Evolutionary conservation across 1,139 yeast genomes (phyloP).

Genomic region (Protomyces arabidopsidicola): DNA sequence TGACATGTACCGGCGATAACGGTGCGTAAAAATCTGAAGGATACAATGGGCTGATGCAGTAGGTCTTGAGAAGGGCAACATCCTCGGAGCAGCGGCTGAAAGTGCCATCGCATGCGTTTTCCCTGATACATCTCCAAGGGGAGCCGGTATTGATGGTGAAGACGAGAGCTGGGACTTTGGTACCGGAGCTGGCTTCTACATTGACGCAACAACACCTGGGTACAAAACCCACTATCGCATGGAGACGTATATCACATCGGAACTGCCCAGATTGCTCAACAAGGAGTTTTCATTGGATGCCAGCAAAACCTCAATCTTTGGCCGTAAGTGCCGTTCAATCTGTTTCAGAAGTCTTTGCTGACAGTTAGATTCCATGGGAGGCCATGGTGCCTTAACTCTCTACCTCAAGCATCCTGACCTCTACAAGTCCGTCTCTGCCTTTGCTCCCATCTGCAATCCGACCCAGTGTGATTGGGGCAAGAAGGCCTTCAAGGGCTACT

Average conservation of each 20-base stretch:
- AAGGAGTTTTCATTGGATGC: slow-evolving; percentile 54
- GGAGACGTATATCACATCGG: slow-evolving; percentile 77
- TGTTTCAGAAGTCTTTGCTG: background rate
- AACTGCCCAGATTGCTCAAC: slow-evolving; percentile 54
- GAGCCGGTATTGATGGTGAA: slow-evolving; percentile 76
- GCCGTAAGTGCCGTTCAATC: background rate
- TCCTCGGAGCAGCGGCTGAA: slow-evolving; percentile 74
- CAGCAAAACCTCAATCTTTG: slow-evolving; percentile 53
- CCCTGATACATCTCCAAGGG: slow-evolving; percentile 97
- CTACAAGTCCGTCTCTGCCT: slow-evolving; percentile 81
- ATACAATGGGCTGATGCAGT: background rate
- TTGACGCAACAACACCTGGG: slow-evolving; percentile 72
- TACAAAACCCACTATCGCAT: slow-evolving; percentile 72
- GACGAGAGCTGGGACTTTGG: slow-evolving; percentile 88
- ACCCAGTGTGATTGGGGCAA: slow-evolving; percentile 75
- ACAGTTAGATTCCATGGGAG: slow-evolving; percentile 98
- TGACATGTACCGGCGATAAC: slow-evolving; percentile 90
- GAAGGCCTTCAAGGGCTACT: slow-evolving; percentile 73
- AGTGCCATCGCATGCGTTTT: slow-evolving; percentile 82
- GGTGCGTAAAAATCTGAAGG: slow-evolving; percentile 43
- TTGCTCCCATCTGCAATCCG: slow-evolving; percentile 87
- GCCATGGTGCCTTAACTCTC: slow-evolving; percentile 83
- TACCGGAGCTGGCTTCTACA: slow-evolving; percentile 89
- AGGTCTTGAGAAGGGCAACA: slow-evolving; percentile 75
- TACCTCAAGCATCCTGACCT: slow-evolving; percentile 67